A percentile compares a stretch with the other conserved stretches of the same genome.
These are phyloP conservation scores for Epichloe bromicola DNA, from an alignment of 2,329 filamentous ascomycete genomes.

Conservation along the genomic window DNA sequence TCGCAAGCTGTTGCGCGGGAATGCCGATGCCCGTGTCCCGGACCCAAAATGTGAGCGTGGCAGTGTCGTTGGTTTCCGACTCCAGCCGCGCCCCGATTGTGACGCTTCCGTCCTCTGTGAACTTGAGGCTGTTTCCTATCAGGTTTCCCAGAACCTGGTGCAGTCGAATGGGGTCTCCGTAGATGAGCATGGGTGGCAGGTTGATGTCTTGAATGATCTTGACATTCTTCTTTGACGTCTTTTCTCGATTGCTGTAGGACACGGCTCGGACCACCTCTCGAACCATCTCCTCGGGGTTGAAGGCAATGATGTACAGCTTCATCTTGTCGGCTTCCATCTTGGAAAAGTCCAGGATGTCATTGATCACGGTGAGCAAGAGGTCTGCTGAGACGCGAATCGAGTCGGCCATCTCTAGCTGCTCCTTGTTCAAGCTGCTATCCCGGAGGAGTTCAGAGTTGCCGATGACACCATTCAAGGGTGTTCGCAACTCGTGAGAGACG, in stretches of 20 bases:
- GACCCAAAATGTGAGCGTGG: conserved; percentile 73
- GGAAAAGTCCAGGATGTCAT: conserved; percentile 91
- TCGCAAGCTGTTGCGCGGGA: conserved; percentile 65
- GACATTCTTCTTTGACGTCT: conserved; percentile 49
- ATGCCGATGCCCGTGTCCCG: conserved; percentile 88
- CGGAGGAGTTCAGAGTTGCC: conserved; percentile 75
- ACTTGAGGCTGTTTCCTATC: conserved; percentile 87
- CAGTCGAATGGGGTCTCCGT: conserved; percentile 52
- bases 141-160: conserved; percentile 68
- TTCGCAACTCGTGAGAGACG: conserved; percentile 70
- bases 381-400: conserved; percentile 80
- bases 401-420: conserved; percentile 76
- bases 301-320: conserved; percentile 62
- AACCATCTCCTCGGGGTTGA: conserved; percentile 55
- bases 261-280: conserved; percentile 53
- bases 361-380: conserved; percentile 80
- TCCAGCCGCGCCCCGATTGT: conserved; percentile 69
- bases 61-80: conserved; percentile 53
- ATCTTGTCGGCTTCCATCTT: conserved; percentile 85
- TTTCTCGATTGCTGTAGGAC: conserved; percentile 52
- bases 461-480: conserved; percentile 77
- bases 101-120: conserved; percentile 75
- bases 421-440: conserved; percentile 60
- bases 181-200: conserved; percentile 58
- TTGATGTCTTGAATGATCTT: conserved; percentile 58